Base-by-base conservation (phyloP, 2,329 filamentous ascomycete species). In the Exophiala mesophila region DNA sequence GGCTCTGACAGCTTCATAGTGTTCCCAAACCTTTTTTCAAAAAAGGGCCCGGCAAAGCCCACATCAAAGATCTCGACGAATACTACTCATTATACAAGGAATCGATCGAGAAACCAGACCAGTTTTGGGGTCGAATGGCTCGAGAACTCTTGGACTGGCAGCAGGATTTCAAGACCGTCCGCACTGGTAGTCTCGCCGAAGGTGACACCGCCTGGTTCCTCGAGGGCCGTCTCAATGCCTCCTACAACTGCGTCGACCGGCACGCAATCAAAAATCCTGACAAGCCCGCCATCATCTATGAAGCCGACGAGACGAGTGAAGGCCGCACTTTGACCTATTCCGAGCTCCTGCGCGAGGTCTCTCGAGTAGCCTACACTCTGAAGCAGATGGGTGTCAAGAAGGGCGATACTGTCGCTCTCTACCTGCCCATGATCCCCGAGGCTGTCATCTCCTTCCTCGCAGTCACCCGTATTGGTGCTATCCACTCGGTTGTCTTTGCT, bases 351-450 rank as follows among this genome's bases (percentile, higher is more conserved):
- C 83, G 88, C 52, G 80, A 98, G 66, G 90, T 98, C 38, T 96
- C 84, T 59, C 84, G 80, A 66, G 80, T 88, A 12, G 85, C 92
- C 32, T 88, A 87, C 72, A 83, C 85, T 17, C 77, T 98, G 56
- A 95, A 89, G 75, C 79, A 90, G 71, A 92, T 95, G 80, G 92
- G 92, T 51, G 90, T 98, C 47, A 82, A 84, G 72, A 97, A 96
- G 75, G 92, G 92, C 42, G 92, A 98, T 68, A 95, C 89, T 3
- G 89, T 98, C 44, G 92, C 88, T 51, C 85, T 98, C 55, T 98
- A 98, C 73, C 72, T 98, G 53, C 92, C 92, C 64, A 98, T 98
- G 92, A 95, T 98, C 66, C 92, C 92, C 42, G 90, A 98, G 68
- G 92, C 92, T 5, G 59, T 98, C 45, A 75, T 98, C 59, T 84